Evolutionary conservation across 257 asterid genomes (phyloP).

Genomic region (Capsicum baccatum): DNA sequence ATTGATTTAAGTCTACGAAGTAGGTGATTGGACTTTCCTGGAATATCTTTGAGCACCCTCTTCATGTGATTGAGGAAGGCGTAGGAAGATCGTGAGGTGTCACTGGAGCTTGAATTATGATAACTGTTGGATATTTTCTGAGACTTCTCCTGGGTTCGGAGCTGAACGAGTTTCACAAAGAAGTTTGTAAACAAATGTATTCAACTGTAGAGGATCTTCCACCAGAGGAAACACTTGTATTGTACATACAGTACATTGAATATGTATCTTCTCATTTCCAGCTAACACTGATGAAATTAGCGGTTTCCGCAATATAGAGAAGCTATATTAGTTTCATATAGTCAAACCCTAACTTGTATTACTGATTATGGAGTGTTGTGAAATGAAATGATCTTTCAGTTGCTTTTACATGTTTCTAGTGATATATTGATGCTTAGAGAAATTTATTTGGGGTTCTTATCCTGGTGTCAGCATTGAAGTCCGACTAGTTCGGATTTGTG

Average conservation of each 20-base stretch:
- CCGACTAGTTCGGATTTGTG: too few relatives aligned
- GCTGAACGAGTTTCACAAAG: neutral
- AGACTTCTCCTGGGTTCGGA: neutral
- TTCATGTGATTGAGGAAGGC: neutral
- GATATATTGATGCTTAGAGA: too few relatives aligned
- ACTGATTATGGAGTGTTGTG: neutral
- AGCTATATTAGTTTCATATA: neutral
- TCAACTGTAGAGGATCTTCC: neutral
- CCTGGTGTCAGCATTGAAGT: too few relatives aligned
- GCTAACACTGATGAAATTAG: neutral
- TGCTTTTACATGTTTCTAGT: too few relatives aligned
- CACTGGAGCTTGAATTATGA: neutral
- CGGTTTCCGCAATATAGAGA: neutral
- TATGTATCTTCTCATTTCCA: neutral
- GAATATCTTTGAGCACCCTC: neutral
- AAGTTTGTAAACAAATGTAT: neutral
- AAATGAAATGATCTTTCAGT: neutral
- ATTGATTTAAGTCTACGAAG: neutral
- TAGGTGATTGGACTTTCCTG: neutral
- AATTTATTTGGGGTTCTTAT: too few relatives aligned
- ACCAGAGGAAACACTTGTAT: neutral
- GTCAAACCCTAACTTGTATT: neutral
- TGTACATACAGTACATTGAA: neutral
- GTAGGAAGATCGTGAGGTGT: neutral
- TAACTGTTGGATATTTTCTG: neutral